Conservation (phyloP, 2,329 filamentous ascomycete genomes). For the Fusarium sp. region DNA sequence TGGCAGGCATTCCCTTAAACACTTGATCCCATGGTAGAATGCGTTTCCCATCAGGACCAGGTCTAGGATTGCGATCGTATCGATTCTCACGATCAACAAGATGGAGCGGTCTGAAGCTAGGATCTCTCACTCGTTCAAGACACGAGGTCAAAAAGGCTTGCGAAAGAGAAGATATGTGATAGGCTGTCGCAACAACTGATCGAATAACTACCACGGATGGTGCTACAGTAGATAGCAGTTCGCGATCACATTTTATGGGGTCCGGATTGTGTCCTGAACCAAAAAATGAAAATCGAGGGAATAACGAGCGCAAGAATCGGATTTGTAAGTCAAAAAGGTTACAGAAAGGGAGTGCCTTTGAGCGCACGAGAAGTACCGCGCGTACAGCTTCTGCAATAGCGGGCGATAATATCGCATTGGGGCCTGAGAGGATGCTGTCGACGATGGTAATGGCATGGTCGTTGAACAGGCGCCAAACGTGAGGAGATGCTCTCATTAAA, state of each 20-base stretch:
- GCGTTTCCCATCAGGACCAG: not conserved
- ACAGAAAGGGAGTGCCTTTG: constrained; percentile 12
- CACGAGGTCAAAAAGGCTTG: constrained; percentile 34
- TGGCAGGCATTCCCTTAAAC: constrained; percentile 1
- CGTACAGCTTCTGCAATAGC: constrained; percentile 5
- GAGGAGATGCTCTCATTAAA: constrained; percentile 21
- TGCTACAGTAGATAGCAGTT: not conserved
- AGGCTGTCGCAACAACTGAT: constrained; percentile 30
- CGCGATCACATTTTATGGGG: not conserved
- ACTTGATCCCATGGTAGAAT: constrained; percentile 16
- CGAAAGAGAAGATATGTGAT: constrained; percentile 30
- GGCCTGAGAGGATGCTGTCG: constrained; percentile 17
- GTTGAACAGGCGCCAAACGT: constrained; percentile 17
- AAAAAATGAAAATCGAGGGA: no score
- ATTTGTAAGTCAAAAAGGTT: not conserved
- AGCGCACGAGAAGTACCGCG: constrained; percentile 14
- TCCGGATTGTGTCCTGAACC: no score
- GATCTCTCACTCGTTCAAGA: constrained; percentile 23
- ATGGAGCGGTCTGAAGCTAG: constrained; percentile 24
- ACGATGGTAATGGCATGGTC: constrained; percentile 3
- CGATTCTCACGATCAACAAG: not conserved
- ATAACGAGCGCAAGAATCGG: not conserved
- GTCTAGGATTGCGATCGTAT: not conserved
- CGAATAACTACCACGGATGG: constrained; percentile 10
- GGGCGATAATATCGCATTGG: constrained; percentile 8